Conservation (phyloP, 1,139 yeast species). For the Zygoascus sp. region DNA sequence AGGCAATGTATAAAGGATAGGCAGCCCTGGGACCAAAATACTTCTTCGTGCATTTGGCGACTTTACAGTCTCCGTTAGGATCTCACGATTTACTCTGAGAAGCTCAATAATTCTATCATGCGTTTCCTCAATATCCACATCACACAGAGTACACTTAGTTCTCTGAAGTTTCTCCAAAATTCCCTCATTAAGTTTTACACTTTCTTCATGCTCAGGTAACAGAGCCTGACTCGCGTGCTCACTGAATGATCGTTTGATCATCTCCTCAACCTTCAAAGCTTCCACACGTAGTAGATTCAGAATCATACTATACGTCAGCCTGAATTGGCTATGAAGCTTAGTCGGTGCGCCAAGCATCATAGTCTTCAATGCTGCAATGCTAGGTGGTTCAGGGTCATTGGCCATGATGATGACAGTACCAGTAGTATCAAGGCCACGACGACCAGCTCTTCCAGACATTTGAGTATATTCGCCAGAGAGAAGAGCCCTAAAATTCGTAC, state of each 20-base stretch:
- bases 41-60: conserved; percentile 42
- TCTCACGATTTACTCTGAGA: conserved; percentile 41
- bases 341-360: conserved; percentile 87
- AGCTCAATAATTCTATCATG: conserved; percentile 46
- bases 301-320: conserved; percentile 94
- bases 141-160: conserved; percentile 40
- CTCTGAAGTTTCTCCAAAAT: conserved; percentile 43
- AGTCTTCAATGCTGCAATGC: conserved; percentile 55
- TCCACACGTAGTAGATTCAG: conserved; percentile 85
- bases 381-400: conserved; percentile 58
- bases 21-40: conserved; percentile 53
- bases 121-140: conserved; percentile 42
- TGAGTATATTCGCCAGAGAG: conserved; percentile 97
- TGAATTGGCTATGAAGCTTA: conserved; percentile 81
- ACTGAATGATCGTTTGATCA: conserved; percentile 93
- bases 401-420: conserved; percentile 97
- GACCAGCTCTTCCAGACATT: conserved; percentile 98
- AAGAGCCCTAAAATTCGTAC: conserved; percentile 70
- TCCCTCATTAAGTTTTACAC: conserved; percentile 50
- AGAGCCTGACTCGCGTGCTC: conserved; percentile 85
- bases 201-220: conserved; percentile 78
- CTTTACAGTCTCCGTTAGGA: conserved; percentile 47
- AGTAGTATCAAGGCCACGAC: conserved; percentile 89
- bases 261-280: conserved; percentile 91
- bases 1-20: conserved; percentile 34